A percentile compares a stretch with the other conserved stretches of the same genome.
phyloP scores from a whole-genome alignment of 306 rosid species.

The Cajanus cajan region DNA sequence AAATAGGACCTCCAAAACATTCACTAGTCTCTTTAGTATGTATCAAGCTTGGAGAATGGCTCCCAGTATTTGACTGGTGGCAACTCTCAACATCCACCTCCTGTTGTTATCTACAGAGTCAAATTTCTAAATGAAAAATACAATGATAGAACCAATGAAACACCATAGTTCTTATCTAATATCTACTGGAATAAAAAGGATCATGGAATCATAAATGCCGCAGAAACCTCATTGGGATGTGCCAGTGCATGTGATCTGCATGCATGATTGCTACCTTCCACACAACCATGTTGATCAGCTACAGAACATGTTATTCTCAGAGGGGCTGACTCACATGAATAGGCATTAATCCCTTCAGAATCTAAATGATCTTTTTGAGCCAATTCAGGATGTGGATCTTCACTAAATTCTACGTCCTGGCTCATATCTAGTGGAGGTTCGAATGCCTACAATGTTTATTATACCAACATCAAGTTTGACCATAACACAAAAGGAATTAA shows the following conservation, averaged over 20 bases:
- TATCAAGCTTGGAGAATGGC: constrained; percentile 40
- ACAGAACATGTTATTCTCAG: constrained; percentile 47
- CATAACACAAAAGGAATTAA: constrained; percentile 5
- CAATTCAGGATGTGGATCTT: constrained; percentile 41
- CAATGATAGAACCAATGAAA: constrained; percentile 38
- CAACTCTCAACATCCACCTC: constrained; percentile 53
- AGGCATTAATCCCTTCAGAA: constrained; percentile 43
- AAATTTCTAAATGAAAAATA: constrained; percentile 64
- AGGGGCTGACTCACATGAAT: constrained; percentile 48
- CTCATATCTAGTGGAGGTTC: constrained; percentile 97
- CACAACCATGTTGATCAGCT: constrained; percentile 44
- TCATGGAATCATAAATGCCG: constrained; percentile 26
- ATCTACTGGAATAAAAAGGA: constrained; percentile 23
- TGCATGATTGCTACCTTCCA: constrained; percentile 43
- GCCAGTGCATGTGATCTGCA: constrained; percentile 35
- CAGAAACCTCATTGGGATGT: constrained; percentile 54
- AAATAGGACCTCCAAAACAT: constrained; percentile 41
- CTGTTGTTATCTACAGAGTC: constrained; percentile 79
- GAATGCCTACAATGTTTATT: constrained; percentile 58
- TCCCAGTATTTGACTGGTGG: constrained; percentile 35
- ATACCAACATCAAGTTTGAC: constrained; percentile 5
- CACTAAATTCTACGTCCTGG: constrained; percentile 55
- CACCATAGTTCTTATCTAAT: constrained; percentile 30
- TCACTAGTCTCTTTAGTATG: constrained; percentile 41
- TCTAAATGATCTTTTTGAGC: constrained; percentile 31